Evolutionary conservation across 116 monocot species (phyloP).

Genomic region (Papilionanthe hybrid): DNA sequence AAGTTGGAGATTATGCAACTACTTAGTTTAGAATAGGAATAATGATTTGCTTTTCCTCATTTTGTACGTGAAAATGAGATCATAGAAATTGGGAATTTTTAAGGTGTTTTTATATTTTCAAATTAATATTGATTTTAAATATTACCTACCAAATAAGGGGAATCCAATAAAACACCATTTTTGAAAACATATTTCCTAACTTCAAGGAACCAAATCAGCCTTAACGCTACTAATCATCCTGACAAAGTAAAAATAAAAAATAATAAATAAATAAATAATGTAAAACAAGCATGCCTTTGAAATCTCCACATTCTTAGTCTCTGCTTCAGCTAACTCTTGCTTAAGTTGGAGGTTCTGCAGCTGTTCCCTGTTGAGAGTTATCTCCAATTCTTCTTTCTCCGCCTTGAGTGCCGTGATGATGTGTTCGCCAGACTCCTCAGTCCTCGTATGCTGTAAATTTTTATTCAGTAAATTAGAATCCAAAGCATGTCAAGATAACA

Average conservation of each 20-base stretch:
- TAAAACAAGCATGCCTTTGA: conserved; percentile 54
- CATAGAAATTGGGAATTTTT: too few relatives aligned
- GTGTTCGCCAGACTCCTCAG: conserved; percentile 30
- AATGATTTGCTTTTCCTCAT: too few relatives aligned
- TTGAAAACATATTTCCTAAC: not conserved
- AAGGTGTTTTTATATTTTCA: too few relatives aligned
- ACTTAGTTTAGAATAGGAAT: conserved; percentile 36
- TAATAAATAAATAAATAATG: not conserved
- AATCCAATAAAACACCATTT: not conserved
- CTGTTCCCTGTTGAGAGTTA: conserved; percentile 60
- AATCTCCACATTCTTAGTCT: conserved; percentile 62
- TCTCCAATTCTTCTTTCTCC: conserved; percentile 80
- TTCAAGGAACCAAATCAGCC: not conserved
- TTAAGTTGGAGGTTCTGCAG: conserved; percentile 64
- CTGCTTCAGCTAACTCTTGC: conserved; percentile 75
- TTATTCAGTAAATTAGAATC: not conserved
- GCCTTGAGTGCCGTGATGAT: conserved; percentile 43
- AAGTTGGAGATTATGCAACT: conserved; percentile 57
- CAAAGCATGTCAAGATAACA: not conserved
- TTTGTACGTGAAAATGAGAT: too few relatives aligned
- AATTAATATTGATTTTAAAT: too few relatives aligned
- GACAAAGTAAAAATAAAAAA: not conserved
- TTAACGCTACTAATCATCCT: not conserved
- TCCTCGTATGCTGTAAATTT: conserved; percentile 41
- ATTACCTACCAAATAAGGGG: too few relatives aligned